These are phyloP conservation scores for Myxozyma melibiosi DNA, from an alignment of 805 yeast genomes.

Conservation along the genomic window DNA sequence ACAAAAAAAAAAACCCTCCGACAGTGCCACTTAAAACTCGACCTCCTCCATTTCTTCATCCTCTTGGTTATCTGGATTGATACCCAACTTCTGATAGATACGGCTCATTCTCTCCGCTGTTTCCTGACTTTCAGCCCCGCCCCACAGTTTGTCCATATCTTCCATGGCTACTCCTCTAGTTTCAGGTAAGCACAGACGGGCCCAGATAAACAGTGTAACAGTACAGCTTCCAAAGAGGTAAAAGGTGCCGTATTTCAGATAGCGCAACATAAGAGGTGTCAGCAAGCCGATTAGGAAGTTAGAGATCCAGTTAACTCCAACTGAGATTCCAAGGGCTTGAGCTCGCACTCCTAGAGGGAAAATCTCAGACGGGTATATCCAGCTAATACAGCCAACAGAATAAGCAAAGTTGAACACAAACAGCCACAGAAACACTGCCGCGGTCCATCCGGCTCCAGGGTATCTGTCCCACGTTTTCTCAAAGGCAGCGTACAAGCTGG, in stretches of 20 bases:
- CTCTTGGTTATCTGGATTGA: not conserved
- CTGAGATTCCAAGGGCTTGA: constrained; percentile 61
- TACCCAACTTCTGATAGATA: constrained; percentile 13
- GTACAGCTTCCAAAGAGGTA: constrained; percentile 37
- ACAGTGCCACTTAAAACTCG: not conserved
- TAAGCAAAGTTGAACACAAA: constrained; percentile 37
- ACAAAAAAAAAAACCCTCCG: not conserved
- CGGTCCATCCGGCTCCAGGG: constrained; percentile 34
- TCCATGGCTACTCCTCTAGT: constrained; percentile 80
- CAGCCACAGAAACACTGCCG: constrained; percentile 34
- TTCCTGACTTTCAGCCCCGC: constrained; percentile 28
- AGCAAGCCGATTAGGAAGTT: constrained; percentile 49
- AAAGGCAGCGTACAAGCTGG: constrained; percentile 48
- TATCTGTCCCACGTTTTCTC: constrained; percentile 45
- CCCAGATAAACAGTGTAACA: constrained; percentile 52
- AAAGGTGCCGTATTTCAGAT: constrained; percentile 27
- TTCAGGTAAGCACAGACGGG: constrained; percentile 48
- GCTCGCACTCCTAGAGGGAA: constrained; percentile 69
- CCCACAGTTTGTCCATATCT: constrained; percentile 73
- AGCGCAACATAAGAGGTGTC: constrained; percentile 53
- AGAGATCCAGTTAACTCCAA: constrained; percentile 70
- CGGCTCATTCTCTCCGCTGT: constrained; percentile 24
- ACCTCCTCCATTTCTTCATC: constrained; percentile 5
- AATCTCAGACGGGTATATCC: constrained; percentile 71
- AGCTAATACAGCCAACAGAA: constrained; percentile 38